Conservation (phyloP, 805 yeast genomes). For the Brettanomyces nanus region DNA sequence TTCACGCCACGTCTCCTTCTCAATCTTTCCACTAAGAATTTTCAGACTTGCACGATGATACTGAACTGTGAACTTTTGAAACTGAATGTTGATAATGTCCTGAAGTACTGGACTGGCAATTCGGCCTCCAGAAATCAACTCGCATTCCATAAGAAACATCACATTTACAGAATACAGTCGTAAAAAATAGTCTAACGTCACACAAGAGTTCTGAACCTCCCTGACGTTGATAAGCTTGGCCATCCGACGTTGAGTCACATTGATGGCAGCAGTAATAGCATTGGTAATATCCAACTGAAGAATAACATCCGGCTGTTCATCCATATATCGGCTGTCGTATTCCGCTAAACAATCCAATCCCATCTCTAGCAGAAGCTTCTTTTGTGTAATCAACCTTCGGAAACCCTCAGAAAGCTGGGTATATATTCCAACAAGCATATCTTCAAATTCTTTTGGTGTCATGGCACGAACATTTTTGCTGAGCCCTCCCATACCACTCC, state of each 20-base stretch:
- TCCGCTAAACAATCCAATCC: constrained; percentile 42
- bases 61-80: constrained; percentile 47
- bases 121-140: constrained; percentile 61
- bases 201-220: constrained; percentile 55
- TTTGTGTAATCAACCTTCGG: constrained; percentile 67
- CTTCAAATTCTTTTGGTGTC: constrained; percentile 68
- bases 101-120: constrained; percentile 50
- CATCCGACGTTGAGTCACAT: constrained; percentile 64
- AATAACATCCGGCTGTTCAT: constrained; percentile 30
- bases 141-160: constrained; percentile 75
- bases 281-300: constrained; percentile 59
- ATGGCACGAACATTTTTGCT: constrained; percentile 48
- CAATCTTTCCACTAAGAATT: constrained; percentile 40
- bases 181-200: constrained; percentile 54
- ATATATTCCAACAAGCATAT: constrained; percentile 54
- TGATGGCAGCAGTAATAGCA: constrained; percentile 60
- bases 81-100: constrained; percentile 59
- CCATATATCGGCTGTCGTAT: constrained; percentile 19
- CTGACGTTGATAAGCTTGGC: constrained; percentile 73
- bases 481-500: constrained; percentile 21
- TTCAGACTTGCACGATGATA: constrained; percentile 46
- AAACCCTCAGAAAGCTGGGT: constrained; percentile 63
- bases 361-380: constrained; percentile 66
- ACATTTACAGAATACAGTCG: constrained; percentile 58
- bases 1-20: constrained; percentile 76